phyloP scores from a whole-genome alignment of 148 eudicot genomes.

The Camellia granthamiana region DNA sequence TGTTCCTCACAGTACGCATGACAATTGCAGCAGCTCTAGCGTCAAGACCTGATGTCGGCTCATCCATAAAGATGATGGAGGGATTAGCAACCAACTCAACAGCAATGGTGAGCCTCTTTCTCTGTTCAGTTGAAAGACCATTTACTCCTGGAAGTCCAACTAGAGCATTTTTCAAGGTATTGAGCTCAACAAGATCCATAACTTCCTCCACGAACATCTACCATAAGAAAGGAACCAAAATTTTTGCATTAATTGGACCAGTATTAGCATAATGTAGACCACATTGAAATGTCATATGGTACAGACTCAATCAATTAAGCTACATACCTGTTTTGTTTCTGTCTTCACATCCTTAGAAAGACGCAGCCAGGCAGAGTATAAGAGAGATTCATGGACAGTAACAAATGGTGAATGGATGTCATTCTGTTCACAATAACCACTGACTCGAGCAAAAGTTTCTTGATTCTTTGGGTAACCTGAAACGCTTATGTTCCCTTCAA shows the following conservation, averaged over 20 bases:
- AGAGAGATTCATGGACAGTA: conserved; percentile 34
- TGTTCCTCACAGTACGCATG: conserved; percentile 33
- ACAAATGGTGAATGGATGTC: conserved; percentile 40
- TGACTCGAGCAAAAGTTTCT: conserved; percentile 34
- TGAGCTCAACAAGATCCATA: conserved; percentile 38
- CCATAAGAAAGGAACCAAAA: not conserved
- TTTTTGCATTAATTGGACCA: not conserved
- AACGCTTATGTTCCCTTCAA: conserved; percentile 31
- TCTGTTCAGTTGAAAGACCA: conserved; percentile 43
- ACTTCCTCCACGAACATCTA: conserved; percentile 41
- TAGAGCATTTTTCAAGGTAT: conserved; percentile 27
- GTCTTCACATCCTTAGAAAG: conserved; percentile 28
- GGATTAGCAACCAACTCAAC: conserved; percentile 43
- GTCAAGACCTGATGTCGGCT: conserved; percentile 36
- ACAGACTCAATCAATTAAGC: not conserved
- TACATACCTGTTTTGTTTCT: conserved; percentile 30
- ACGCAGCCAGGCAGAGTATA: conserved; percentile 39
- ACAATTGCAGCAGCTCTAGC: conserved; percentile 40
- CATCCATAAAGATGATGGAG: conserved; percentile 37
- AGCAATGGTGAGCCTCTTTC: conserved; percentile 42
- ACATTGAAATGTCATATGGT: not conserved
- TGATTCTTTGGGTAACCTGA: conserved; percentile 40
- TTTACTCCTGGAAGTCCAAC: conserved; percentile 43
- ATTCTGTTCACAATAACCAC: conserved; percentile 37
- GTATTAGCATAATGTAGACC: not conserved